These are phyloP conservation scores for Apiotrichum veenhuisii DNA, from an alignment of 1,284 basidiomycete species.

Conservation along the genomic window DNA sequence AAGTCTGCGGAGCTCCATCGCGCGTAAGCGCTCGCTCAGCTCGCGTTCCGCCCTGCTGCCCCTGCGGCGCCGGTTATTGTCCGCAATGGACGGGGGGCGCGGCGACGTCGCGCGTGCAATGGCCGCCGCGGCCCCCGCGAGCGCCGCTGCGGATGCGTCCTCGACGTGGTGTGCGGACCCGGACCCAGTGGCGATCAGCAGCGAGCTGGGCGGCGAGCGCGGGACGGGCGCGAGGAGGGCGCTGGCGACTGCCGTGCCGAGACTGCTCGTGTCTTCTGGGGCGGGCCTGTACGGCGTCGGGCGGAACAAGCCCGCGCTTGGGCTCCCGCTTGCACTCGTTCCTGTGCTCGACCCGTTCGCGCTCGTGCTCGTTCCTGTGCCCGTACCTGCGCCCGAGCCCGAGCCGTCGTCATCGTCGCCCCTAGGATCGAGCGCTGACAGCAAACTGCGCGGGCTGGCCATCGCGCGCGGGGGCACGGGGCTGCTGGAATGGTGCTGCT, in stretches of 20 bases:
- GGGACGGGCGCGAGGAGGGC: not conserved
- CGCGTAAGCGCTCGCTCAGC: conserved; percentile 34
- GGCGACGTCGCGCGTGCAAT: conserved; percentile 1
- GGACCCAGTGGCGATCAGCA: not conserved
- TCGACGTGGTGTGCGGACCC: not conserved
- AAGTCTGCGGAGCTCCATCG: conserved; percentile 12
- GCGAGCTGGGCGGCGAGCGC: not conserved
- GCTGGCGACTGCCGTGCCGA: not conserved
- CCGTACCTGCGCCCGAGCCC: not conserved
- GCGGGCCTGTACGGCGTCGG: not conserved
- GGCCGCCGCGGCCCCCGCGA: not conserved
- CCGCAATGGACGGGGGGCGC: conserved; percentile 8
- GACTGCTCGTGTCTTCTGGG: not conserved
- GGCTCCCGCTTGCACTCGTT: no score
- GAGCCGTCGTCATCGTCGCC: not conserved
- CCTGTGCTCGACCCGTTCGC: no score
- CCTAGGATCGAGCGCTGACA: not conserved
- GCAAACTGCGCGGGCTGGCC: not conserved
- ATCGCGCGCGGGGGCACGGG: not conserved
- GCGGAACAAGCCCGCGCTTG: no score
- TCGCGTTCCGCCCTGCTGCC: conserved; percentile 32
- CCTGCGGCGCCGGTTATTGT: conserved; percentile 10
- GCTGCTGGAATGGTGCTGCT: not conserved
- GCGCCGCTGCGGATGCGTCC: not conserved
- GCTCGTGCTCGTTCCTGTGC: no score